Evolutionary conservation across 208 protist species (phyloP).

Genomic region (Trypanosoma avium): DNA sequence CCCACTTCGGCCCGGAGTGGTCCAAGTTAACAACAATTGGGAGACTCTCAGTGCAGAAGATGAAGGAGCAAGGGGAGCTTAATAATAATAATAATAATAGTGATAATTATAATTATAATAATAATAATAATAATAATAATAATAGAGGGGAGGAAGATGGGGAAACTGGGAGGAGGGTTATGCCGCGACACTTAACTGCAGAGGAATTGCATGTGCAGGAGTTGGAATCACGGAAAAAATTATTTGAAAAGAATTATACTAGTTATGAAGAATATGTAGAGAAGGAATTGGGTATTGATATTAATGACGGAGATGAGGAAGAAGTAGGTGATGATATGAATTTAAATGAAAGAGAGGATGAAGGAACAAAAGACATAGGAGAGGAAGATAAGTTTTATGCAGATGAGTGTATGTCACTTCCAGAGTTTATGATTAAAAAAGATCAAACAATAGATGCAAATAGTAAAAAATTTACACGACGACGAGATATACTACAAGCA

Average conservation of each 20-base stretch:
- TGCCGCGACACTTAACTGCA: slow-evolving; percentile 10
- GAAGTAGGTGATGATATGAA: neutral
- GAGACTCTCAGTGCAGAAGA: slow-evolving; percentile 56
- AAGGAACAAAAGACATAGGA: slow-evolving; percentile 29
- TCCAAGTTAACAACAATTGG: slow-evolving; percentile 69
- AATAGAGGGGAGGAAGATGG: slow-evolving; percentile 44
- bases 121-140: no score
- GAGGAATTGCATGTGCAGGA: slow-evolving; percentile 57
- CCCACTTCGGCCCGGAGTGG: slow-evolving; percentile 85
- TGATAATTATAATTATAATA: no score
- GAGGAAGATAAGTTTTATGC: no score
- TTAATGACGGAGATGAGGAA: neutral
- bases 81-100: neutral
- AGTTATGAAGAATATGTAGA: slow-evolving; percentile 73
- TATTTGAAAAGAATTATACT: slow-evolving; percentile 61
- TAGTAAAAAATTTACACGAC: neutral
- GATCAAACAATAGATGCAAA: slow-evolving; percentile 16
- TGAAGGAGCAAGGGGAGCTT: slow-evolving; percentile 35
- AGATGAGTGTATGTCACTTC: slow-evolving; percentile 61
- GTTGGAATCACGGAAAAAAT: slow-evolving; percentile 33
- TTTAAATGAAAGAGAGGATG: neutral
- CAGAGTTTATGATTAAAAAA: slow-evolving; percentile 39
- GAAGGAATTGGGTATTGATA: slow-evolving; percentile 38
- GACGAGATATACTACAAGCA: neutral
- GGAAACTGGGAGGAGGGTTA: neutral